Base-by-base conservation (phyloP, 441 rosid genomes). In the Pelargonium myrrhifolium region DNA sequence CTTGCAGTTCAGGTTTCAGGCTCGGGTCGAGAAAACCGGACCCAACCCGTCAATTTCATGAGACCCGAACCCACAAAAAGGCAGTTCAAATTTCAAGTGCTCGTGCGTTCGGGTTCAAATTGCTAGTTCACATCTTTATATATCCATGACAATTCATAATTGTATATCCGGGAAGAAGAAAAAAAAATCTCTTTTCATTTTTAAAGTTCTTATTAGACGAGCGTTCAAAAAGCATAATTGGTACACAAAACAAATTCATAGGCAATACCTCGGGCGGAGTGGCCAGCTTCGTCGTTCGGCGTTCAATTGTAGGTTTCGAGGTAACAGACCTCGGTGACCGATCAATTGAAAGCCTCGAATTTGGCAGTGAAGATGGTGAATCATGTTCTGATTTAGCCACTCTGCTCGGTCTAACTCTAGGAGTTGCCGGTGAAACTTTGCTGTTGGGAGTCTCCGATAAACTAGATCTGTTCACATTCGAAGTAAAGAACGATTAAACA, bases 391-490 rank as follows among this genome's bases (percentile, higher is more conserved):
- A 70, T 74, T 86, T 89, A 43, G 80, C 12, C 55, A 68, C 81
- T 62, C 84, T 78, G 45, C 72, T 75, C 53, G 80, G 58, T 75
- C 86, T 81, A 28, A 79, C 78, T 81, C 82, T 76, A 1, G 93
- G 84, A 70, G 87, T 81, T 64, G 93, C 85, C 26, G 86, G 89
- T 9, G 89, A 76, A 71, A 80, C 75, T 80, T 87, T 92, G 67
- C 71, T 59, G 63, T 59, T 74, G 67, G 93, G 89, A 75, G 96
- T 83, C 77, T 87, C 97, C 74, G 86, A 83, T 68, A 88, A 78
- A 65, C 85, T 81, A 65, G 96, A 84, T 83, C 96, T 89, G 81
- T 62, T 62, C 65, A 2, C 6, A 21, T n/a, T 24, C 9, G 15
- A 58, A 22, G 22, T 35, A 31, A 22, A 58, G 62, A 35, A 58